Evolutionary conservation across 331 rosid species (phyloP).

Genomic region (Rosa hybrid): DNA sequence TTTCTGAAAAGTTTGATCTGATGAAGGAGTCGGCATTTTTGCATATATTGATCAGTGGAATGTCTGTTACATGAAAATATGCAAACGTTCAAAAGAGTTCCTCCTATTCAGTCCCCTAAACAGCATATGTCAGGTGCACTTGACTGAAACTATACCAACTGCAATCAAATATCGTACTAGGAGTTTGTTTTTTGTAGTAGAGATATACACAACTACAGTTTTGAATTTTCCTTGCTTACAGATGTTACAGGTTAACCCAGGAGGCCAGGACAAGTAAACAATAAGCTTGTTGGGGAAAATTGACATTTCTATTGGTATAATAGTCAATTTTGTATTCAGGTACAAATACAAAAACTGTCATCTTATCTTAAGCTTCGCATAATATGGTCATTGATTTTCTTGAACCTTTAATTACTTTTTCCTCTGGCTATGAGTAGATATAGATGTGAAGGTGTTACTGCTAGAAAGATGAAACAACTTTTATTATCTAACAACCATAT

Average conservation of each 20-base stretch:
- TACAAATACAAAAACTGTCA: not conserved
- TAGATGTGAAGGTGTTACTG: not conserved
- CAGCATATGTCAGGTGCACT: slow-evolving; percentile 10
- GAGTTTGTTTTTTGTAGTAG: not conserved
- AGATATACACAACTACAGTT: not conserved
- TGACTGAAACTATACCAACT: not conserved
- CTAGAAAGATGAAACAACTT: not conserved
- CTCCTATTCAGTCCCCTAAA: not conserved
- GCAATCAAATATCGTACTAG: not conserved
- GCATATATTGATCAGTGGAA: not conserved
- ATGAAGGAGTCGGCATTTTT: not conserved
- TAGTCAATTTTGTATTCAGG: not conserved
- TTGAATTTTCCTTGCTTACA: not conserved
- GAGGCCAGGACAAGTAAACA: not conserved
- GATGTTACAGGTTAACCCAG: not conserved
- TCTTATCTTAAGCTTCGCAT: not conserved
- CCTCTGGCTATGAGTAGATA: not conserved
- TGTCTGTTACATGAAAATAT: not conserved
- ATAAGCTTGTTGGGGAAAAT: not conserved
- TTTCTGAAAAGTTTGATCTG: slow-evolving; percentile 7
- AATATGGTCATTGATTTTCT: not conserved
- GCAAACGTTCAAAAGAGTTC: not conserved
- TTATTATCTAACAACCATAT: not conserved
- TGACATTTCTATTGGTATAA: not conserved
- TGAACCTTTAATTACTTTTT: not conserved